phyloP scores from a whole-genome alignment of 116 monocot genomes.

The Thalassia testudinum region DNA sequence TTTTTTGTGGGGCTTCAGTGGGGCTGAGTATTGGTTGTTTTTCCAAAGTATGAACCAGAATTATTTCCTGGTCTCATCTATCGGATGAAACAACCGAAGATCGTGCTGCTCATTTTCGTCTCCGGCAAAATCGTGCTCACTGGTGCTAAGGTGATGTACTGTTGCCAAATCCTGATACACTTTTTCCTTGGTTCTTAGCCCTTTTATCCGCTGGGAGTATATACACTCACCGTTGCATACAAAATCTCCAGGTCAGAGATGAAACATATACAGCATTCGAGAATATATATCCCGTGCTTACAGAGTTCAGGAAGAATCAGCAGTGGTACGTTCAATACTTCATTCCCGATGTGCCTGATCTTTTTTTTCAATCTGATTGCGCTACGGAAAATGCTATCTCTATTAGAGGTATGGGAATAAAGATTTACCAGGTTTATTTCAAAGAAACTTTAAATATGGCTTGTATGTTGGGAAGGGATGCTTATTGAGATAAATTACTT shows the following conservation, averaged over 20 bases:
- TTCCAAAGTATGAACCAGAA: constrained; percentile 40
- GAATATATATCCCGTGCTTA: constrained; percentile 72
- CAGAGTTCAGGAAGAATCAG: constrained; percentile 51
- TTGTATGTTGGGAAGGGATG: too few species aligned
- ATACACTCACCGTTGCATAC: too few species aligned
- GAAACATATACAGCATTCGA: constrained; percentile 59
- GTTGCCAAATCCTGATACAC: not conserved
- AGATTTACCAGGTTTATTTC: too few species aligned
- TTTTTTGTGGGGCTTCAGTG: constrained; percentile 1
- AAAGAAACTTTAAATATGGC: too few species aligned
- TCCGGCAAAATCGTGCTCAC: constrained; percentile 70
- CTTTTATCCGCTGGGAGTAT: not conserved
- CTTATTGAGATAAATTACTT: too few species aligned
- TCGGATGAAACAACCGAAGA: constrained; percentile 66
- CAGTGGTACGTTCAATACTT: constrained; percentile 27
- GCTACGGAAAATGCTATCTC: too few species aligned
- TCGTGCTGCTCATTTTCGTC: constrained; percentile 59
- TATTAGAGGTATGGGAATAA: too few species aligned
- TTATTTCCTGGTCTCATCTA: constrained; percentile 51
- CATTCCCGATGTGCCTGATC: too few species aligned
- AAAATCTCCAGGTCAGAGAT: constrained; percentile 27
- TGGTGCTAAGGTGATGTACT: constrained; percentile 39
- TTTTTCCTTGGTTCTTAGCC: not conserved
- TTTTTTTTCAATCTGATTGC: too few species aligned
- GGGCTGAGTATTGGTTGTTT: constrained; percentile 4